These are phyloP conservation scores for Chamaecyparis obtusa DNA, from an alignment of 75 land plant genomes.

Conservation along the genomic window DNA sequence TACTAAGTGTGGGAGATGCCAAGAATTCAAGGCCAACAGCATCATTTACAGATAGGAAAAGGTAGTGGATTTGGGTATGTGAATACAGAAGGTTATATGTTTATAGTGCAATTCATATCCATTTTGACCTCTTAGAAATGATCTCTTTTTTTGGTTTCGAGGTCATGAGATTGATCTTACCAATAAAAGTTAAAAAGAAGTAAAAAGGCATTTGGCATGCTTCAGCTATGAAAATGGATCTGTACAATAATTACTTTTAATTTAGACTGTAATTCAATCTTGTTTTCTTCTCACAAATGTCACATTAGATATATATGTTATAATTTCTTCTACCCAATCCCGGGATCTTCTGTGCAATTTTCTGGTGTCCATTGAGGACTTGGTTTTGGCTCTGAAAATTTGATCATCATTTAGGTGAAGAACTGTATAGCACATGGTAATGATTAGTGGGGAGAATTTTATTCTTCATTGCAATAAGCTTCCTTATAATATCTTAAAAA, in stretches of 20 bases:
- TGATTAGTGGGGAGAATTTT: not conserved
- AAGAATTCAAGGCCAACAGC: not conserved
- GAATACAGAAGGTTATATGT: not conserved
- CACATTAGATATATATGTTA: conserved; percentile 12
- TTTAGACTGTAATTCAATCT: not conserved
- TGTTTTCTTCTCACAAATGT: conserved; percentile 13
- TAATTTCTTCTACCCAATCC: not conserved
- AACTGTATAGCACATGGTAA: not conserved
- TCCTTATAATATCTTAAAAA: not conserved
- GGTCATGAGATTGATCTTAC: not conserved
- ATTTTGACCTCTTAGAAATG: not conserved
- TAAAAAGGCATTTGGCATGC: not conserved
- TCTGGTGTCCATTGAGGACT: not conserved
- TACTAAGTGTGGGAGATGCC: not conserved
- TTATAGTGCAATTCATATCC: not conserved
- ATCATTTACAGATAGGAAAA: conserved; percentile 2
- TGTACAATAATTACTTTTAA: not conserved
- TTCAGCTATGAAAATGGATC: conserved; percentile 4
- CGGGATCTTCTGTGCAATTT: not conserved
- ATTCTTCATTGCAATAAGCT: not conserved
- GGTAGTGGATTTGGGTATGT: not conserved
- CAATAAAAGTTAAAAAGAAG: not conserved
- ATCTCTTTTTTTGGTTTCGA: not conserved
- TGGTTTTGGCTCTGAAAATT: not conserved
- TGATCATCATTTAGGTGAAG: not conserved